Evolutionary conservation across 2,329 filamentous ascomycete genomes (phyloP).

Genomic region (Trichophyton verrucosum): DNA sequence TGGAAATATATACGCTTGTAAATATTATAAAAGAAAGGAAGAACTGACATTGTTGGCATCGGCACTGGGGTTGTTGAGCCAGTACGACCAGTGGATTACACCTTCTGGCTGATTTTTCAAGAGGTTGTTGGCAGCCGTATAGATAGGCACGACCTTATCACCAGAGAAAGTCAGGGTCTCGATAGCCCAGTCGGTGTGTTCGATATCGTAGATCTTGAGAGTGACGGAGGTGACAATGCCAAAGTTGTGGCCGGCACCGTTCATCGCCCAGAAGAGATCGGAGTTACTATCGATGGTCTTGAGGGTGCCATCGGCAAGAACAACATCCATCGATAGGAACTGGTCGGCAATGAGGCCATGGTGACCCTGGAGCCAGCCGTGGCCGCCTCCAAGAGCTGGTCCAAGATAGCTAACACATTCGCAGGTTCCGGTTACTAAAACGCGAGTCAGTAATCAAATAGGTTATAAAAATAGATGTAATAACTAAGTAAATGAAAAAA

Average conservation of each 20-base stretch:
- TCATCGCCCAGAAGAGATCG: constrained; percentile 46
- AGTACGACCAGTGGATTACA: constrained; percentile 38
- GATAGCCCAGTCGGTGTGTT: constrained; percentile 30
- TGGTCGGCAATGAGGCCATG: constrained; percentile 45
- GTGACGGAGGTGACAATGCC: constrained; percentile 42
- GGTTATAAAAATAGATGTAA: background rate
- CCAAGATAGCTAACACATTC: constrained; percentile 40
- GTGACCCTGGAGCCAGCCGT: constrained; percentile 43
- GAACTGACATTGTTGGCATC: constrained; percentile 19
- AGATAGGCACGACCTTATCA: constrained; percentile 40
- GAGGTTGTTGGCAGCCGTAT: constrained; percentile 36
- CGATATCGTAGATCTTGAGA: constrained; percentile 33
- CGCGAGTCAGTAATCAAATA: background rate
- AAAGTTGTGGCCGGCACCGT: constrained; percentile 48
- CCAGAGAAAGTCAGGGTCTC: constrained; percentile 36
- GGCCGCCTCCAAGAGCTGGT: constrained; percentile 46
- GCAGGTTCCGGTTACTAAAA: constrained; percentile 38
- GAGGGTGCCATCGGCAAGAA: constrained; percentile 39
- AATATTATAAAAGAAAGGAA: background rate
- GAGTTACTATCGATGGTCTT: constrained; percentile 30
- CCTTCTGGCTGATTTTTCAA: constrained; percentile 33
- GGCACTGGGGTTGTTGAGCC: constrained; percentile 17
- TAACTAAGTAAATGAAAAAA: background rate
- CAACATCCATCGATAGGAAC: constrained; percentile 40
- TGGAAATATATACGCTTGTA: background rate